These are phyloP conservation scores for Lagenidium sp. DNA, from an alignment of 352 stramenopile species.

Conservation along the genomic window DNA sequence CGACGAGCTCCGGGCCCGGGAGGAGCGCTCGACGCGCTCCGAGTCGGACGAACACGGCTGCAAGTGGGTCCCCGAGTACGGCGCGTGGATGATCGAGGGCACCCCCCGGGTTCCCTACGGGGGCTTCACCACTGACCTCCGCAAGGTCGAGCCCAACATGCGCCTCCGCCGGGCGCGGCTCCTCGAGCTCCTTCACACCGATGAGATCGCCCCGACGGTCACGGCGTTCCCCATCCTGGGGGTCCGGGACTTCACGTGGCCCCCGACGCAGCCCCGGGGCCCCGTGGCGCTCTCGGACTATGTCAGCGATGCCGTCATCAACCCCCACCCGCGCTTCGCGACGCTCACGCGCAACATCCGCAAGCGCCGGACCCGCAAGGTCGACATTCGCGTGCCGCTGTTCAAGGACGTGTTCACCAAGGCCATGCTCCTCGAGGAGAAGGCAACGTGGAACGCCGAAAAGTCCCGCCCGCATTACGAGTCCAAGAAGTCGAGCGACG, in stretches of 20 bases:
- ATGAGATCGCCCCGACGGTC: conserved; percentile 97
- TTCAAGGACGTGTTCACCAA: conserved; percentile 82
- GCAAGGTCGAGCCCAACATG: conserved; percentile 98
- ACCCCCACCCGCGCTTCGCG: conserved; percentile 97
- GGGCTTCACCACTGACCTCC: conserved; percentile 92
- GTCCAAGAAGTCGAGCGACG: conserved; percentile 39
- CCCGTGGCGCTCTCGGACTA: conserved; percentile 93
- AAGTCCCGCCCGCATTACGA: conserved; percentile 71
- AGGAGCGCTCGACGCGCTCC: conserved; percentile 39
- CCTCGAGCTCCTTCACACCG: conserved; percentile 85
- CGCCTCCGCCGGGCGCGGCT: conserved; percentile 92
- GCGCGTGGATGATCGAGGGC: conserved; percentile 99
- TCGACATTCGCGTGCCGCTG: conserved; percentile 83
- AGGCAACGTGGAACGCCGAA: conserved; percentile 69
- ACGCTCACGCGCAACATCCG: conserved; percentile 98
- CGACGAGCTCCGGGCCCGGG: conserved; percentile 88
- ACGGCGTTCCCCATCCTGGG: conserved; percentile 96
- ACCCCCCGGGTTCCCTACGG: conserved; percentile 93
- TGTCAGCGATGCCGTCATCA: conserved; percentile 97
- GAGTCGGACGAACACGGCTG: conserved; percentile 81
- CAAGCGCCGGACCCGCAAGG: conserved; percentile 81
- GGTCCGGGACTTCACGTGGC: conserved; percentile 89
- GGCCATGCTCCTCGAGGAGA: conserved; percentile 59
- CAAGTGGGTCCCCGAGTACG: conserved; percentile 99
- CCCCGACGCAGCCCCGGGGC: conserved; percentile 41